Evolutionary conservation across 2,329 filamentous ascomycete species (phyloP).

Genomic region (Leptographium galeiforme): DNA sequence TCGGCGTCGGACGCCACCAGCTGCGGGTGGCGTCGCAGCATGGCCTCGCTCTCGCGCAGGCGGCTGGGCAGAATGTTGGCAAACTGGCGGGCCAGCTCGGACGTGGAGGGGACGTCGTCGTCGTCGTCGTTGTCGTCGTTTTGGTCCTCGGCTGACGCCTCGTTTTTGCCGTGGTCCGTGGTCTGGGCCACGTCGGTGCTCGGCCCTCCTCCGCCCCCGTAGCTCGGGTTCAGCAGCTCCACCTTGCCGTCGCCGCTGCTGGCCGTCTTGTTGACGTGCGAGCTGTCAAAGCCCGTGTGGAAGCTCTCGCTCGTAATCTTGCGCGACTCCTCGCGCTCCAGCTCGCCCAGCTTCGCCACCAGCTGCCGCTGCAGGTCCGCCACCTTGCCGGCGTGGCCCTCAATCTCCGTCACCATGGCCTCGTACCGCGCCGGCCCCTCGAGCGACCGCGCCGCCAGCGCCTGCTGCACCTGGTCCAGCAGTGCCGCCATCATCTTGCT

Average conservation of each 20-base stretch:
- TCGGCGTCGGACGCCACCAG: constrained; percentile 49
- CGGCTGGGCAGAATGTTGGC: constrained; percentile 63
- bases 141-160: too few relatives aligned
- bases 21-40: constrained; percentile 63
- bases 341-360: constrained; percentile 56
- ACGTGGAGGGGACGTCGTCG: constrained; percentile 63
- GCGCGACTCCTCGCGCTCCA: constrained; percentile 71
- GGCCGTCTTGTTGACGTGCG: constrained; percentile 53
- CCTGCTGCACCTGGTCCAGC: constrained; percentile 80
- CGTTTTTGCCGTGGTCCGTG: constrained; percentile 12
- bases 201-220: constrained; percentile 12
- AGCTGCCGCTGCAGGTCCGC: constrained; percentile 65
- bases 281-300: constrained; percentile 82
- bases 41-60: constrained; percentile 60
- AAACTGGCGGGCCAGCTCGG: constrained; percentile 66
- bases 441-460: constrained; percentile 51
- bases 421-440: constrained; percentile 46
- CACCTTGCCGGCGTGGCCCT: constrained; percentile 65
- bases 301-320: constrained; percentile 93
- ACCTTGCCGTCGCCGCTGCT: constrained; percentile 39
- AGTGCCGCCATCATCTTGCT: constrained; percentile 98
- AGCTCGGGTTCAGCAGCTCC: constrained; percentile 65
- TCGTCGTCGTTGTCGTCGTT: constrained; percentile 30
- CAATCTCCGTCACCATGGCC: constrained; percentile 67
- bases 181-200: constrained; percentile 15